Evolutionary conservation across 2,329 filamentous ascomycete species (phyloP).

Genomic region (Calonectria montana): DNA sequence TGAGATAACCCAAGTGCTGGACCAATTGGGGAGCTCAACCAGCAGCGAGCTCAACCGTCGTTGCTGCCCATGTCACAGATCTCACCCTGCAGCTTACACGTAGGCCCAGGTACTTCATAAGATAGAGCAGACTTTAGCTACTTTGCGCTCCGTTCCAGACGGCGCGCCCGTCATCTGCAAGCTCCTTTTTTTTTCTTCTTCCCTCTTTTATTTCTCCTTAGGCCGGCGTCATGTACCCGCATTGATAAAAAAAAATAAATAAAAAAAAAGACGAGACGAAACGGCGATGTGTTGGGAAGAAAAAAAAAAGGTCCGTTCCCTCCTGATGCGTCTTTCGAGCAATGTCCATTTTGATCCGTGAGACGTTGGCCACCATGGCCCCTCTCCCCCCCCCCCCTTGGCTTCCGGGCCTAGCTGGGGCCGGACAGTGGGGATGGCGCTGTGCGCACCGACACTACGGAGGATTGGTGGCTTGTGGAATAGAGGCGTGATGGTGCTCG

Average conservation of each 20-base stretch:
- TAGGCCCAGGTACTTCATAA: neutral
- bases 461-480: slow-evolving; percentile 5
- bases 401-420: neutral
- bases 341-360: neutral
- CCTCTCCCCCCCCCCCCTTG: neutral
- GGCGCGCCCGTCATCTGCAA: neutral
- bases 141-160: neutral
- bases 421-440: neutral
- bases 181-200: neutral
- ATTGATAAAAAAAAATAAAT: no score
- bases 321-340: neutral
- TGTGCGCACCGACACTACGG: neutral
- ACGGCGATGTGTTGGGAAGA: neutral
- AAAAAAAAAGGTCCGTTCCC: neutral
- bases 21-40: neutral
- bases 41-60: neutral
- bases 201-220: neutral
- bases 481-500: neutral
- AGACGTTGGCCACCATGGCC: neutral
- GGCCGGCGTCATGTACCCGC: slow-evolving; percentile 1
- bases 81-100: neutral
- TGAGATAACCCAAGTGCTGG: neutral
- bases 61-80: neutral
- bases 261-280: neutral
- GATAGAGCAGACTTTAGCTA: neutral